Evolutionary conservation across 2,329 filamentous ascomycete species (phyloP), one percentile per base, ranked within the genome.

Genomic region (Cadophora sp.): DNA sequence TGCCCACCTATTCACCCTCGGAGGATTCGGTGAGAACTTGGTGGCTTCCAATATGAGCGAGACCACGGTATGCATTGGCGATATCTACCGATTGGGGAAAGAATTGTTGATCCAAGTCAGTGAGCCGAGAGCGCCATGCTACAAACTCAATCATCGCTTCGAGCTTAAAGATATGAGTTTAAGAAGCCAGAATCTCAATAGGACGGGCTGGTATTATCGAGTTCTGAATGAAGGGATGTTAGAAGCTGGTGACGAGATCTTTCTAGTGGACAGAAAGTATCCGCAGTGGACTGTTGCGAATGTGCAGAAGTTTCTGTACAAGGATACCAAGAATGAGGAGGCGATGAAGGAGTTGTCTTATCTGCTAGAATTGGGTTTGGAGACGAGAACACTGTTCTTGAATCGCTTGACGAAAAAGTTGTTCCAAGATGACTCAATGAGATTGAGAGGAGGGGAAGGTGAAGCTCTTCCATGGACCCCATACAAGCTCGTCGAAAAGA

Each of bases 131-230:
- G 83, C 86, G 69, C 88, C 88, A 9, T 90, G 88, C 77, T 90
- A 84, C 79, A 90, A 90, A 73, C 82, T 91, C 7, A 90, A 90
- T 73, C 87, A 90, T 71, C 85, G 88, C 1, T 90, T 91, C 74
- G 81, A 85, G 50, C 78, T 89, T 14, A 85, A 85, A 70, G 84
- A 89, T 71, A 89, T 90, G 76, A 85, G 87, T 5, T 83, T 83
- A 1, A 79, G 81, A 20, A 84, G 85, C 0, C 88, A 85, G 76
- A 80, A 82, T 64, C 78, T 79, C 0, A 83, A 84, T 62, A 83
- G 87, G 1, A 89, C 87, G 0, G 88, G 88, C 0, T 91, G 87
- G 87, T 85, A 89, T 73, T 89, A 89, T 68, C 83, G 87, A 1
- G 84, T 91, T 1, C 73, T 90, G 18, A 78, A 78, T 1, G 81